A percentile compares a stretch with the other conserved stretches of the same genome.
These are phyloP conservation scores for Thraustochytrium sp. DNA, from an alignment of 352 stramenopile species.

Conservation along the genomic window DNA sequence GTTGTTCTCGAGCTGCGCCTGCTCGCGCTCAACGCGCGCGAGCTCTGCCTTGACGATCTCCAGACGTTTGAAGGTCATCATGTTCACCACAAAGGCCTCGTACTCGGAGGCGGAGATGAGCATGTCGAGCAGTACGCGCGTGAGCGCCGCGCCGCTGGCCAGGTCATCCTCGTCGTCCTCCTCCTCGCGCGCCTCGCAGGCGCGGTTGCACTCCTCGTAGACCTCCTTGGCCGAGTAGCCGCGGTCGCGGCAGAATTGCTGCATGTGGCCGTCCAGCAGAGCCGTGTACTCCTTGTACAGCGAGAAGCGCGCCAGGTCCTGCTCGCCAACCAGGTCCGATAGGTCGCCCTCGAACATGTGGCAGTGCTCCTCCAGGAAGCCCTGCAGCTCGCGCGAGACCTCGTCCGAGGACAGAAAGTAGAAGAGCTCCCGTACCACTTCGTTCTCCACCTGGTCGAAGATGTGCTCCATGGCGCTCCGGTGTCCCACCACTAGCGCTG, in stretches of 20 bases:
- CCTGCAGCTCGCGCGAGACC: slow-evolving; percentile 3
- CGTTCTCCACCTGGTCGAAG: slow-evolving; percentile 28
- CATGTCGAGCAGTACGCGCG: slow-evolving; percentile 6
- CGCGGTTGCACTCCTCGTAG: slow-evolving; percentile 18
- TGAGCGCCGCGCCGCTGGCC: neutral
- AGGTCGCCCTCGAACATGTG: slow-evolving; percentile 17
- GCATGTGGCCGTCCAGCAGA: neutral
- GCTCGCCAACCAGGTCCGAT: neutral
- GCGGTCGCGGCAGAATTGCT: neutral
- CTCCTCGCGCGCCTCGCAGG: neutral
- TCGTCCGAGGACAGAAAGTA: neutral
- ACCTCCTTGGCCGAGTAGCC: slow-evolving; percentile 18
- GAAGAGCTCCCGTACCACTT: slow-evolving; percentile 6
- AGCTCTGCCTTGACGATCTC: slow-evolving; percentile 7
- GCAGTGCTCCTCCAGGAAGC: slow-evolving; percentile 5
- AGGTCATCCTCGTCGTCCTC: neutral
- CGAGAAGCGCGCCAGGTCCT: slow-evolving; percentile 3
- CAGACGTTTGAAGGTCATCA: slow-evolving; percentile 33
- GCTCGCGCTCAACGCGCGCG: neutral
- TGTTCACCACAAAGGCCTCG: slow-evolving; percentile 21
- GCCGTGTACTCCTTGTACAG: slow-evolving; percentile 16
- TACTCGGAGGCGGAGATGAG: slow-evolving; percentile 29
- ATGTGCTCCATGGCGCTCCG: neutral
- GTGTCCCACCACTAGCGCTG: neutral
- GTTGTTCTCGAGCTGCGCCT: neutral